These are phyloP conservation scores for Citrullus amarus DNA, from an alignment of 306 rosid species.

Conservation along the genomic window DNA sequence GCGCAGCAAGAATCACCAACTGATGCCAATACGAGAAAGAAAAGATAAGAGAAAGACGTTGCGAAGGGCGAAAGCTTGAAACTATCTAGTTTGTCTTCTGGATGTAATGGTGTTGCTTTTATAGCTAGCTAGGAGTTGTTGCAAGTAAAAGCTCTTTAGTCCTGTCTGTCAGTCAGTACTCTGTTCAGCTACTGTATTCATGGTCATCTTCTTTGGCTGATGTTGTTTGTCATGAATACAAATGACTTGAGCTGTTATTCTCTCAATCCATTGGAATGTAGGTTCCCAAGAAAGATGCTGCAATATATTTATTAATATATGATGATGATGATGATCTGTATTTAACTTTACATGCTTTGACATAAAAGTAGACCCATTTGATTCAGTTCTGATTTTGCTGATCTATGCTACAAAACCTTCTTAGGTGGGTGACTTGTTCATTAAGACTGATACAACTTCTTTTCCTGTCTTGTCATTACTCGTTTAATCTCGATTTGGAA, in stretches of 20 bases:
- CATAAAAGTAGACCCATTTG: not conserved
- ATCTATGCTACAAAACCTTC: not conserved
- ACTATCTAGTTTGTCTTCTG: not conserved
- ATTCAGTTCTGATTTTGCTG: constrained; percentile 2
- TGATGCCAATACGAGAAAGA: not conserved
- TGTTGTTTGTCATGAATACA: not conserved
- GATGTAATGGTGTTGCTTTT: not conserved
- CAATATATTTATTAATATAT: not conserved
- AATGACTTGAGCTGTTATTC: not conserved
- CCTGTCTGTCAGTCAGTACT: not conserved
- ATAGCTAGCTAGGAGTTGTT: not conserved
- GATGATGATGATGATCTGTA: not conserved
- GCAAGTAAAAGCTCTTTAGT: not conserved
- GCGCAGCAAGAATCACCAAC: not conserved
- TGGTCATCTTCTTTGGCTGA: constrained; percentile 1
- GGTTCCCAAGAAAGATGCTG: not conserved
- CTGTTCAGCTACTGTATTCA: not conserved
- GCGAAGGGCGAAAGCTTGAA: not conserved
- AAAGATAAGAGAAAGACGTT: not conserved
- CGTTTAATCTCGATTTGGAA: not conserved
- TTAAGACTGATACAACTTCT: not conserved
- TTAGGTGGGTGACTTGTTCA: not conserved
- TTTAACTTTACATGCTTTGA: not conserved
- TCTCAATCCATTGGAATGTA: not conserved
- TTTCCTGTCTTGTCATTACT: not conserved